Evolutionary conservation across 1,284 basidiomycete genomes (phyloP), one percentile per base, ranked within the genome.

Genomic region (Mycosarcoma mackinlayi): DNA sequence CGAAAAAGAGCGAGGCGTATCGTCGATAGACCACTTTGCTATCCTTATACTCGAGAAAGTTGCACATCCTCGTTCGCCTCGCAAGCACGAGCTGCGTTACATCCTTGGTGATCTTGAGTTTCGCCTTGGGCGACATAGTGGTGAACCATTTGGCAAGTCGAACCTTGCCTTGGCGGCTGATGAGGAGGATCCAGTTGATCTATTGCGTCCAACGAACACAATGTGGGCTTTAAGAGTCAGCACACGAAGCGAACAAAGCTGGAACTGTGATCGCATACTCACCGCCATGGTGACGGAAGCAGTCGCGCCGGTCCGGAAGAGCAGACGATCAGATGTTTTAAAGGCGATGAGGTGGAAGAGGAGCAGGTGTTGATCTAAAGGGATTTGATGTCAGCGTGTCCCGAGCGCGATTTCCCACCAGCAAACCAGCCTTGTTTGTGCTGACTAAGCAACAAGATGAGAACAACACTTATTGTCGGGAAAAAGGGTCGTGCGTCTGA

Each of bases 81-180:
- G 94, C 94, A 23, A 99, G 88, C 16, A 99, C 96, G 42, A 98
- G 88, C 85, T 99, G 96, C 0, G 96, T 99, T 24, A 98, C 95
- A 83, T 99, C 96, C 86, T 98, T 98, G 76, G 98, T 92, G 79
- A 98, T 98, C 89, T 99, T 98, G 60, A 89, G 89, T 86, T 98
- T 99, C 69, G 87, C 87, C 85, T 98, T 97, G 21, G 93, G 91
- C 19, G 92, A 88, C 86, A 98, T 90, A 1, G 96, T 98, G 41
- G 91, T 91, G 84, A 95, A 99, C 96, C 96, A 99, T 88, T 99
- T 99, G 23, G 94, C 91, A 42, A 98, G 88, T 65, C 96, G 90
- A 58, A 98, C 93, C 87, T 98, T 98, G 76, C 95, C 95, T 89
- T 97, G 94, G 58, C 93, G 89, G 42, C 93, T 95, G 34, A 98